These are phyloP conservation scores for Nitzschia putrida DNA, from an alignment of 108 stramenopile genomes.

Conservation along the genomic window DNA sequence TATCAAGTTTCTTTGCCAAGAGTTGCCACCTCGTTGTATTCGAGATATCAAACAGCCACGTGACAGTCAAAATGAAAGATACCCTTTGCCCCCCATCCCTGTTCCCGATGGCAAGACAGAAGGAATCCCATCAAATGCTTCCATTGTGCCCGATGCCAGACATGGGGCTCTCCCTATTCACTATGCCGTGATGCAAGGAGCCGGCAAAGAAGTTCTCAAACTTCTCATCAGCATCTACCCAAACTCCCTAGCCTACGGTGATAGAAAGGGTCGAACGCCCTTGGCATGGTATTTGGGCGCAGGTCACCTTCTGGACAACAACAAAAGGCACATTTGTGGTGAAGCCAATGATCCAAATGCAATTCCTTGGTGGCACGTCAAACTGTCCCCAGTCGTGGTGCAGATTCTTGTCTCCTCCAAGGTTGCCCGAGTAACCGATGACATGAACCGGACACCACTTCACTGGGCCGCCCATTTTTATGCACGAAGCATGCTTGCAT, in stretches of 20 bases:
- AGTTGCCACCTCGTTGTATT: conserved; percentile 22
- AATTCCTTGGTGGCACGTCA: conserved; percentile 38
- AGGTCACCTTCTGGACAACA: conserved; percentile 37
- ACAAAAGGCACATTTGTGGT: conserved; percentile 40
- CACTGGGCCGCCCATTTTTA: conserved; percentile 57
- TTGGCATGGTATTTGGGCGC: conserved; percentile 62
- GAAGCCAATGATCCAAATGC: conserved; percentile 48
- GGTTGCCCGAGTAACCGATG: conserved; percentile 42
- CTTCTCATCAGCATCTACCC: conserved; percentile 44
- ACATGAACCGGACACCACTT: conserved; percentile 43
- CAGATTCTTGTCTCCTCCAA: conserved; percentile 41
- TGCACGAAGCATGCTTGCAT: conserved; percentile 13
- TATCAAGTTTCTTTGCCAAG: conserved; percentile 42
- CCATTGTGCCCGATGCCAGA: conserved; percentile 46
- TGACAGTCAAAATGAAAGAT: conserved; percentile 20
- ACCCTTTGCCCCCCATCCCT: conserved; percentile 44
- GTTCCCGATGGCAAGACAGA: conserved; percentile 20
- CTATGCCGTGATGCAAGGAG: conserved; percentile 62
- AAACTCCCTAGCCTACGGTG: conserved; percentile 20
- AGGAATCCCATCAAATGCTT: conserved; percentile 36
- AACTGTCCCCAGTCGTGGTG: conserved; percentile 28
- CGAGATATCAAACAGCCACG: conserved; percentile 26
- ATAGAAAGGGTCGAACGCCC: conserved; percentile 48
- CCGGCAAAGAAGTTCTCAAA: conserved; percentile 38
- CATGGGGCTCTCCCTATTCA: conserved; percentile 61